Base-by-base conservation (phyloP, 176 grass and related monocot species). In the Luzula sylvatica region DNA sequence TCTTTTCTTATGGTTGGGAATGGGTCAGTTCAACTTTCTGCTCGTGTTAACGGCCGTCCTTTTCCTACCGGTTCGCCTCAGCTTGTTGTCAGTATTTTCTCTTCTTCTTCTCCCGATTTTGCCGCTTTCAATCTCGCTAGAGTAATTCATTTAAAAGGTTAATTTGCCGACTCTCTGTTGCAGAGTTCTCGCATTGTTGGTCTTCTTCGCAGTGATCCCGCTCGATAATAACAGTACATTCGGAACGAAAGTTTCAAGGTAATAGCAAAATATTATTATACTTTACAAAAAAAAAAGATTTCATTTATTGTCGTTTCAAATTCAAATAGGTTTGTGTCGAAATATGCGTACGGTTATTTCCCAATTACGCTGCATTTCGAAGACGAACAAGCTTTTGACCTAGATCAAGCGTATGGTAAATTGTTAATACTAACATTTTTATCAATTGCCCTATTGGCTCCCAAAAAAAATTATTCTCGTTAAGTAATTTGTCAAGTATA, bases 311-410 rank as follows among this genome's bases (percentile, higher is more conserved):
- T 35, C 9, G 5, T 35, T 35, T 35, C 5, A 35, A 9, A 35
- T 17, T n/a, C 12, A 5, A 19, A 28, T 15, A 96, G 84, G 46
- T 96, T 75, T 62, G 82, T 96, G 22, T 73, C 74, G 74, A 82
- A 61, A 65, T 76, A 82, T 32, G 81, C 76, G 43, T 66, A 73
- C 26, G 90, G 90, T 26, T 88, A 96, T 46, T 96, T 96, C 6
- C 90, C 90, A 4, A 49, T 86, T 49, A 86, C 64, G 39, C 28
- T 96, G 50, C 77, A 89, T 55, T 67, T 96, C 57, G 84, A 82
- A 65, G 83, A 89, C 50, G 84, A 88, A 20, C 29, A 74, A 3
- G 80, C 70, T n/a, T 96, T 96, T 3, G 59, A 86, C 58, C 67
- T 73, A 15, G 45, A 55, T 35, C 70, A 70, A 74, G 74, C 83